A percentile compares a stretch with the other conserved stretches of the same genome.
Conservation (phyloP, 768 basidiomycete species). For the Leccinum subtestaceum region DNA sequence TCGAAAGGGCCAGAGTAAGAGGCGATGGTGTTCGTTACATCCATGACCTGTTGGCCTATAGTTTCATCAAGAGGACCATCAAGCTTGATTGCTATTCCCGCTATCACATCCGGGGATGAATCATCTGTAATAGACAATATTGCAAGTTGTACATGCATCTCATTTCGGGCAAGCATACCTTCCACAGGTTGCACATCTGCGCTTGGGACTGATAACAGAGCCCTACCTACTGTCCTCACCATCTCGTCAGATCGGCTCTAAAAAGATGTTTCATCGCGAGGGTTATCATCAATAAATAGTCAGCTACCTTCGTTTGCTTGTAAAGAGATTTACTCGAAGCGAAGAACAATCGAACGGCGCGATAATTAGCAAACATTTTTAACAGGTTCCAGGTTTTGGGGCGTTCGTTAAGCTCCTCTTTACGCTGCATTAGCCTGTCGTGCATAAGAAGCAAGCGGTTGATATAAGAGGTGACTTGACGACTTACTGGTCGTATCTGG, state of each 20-base stretch:
- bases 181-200: neutral
- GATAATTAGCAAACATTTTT: constrained; percentile 3
- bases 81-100: too few relatives aligned
- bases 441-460: neutral
- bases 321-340: neutral
- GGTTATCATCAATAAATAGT: neutral
- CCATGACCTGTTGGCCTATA: too few relatives aligned
- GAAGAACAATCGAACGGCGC: constrained; percentile 3
- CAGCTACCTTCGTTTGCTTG: constrained; percentile 4
- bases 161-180: neutral
- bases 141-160: neutral
- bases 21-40: too few relatives aligned
- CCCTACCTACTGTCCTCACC: neutral
- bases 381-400: neutral
- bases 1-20: too few relatives aligned
- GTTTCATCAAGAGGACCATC: too few relatives aligned
- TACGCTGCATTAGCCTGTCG: neutral
- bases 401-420: neutral
- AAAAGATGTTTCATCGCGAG: neutral
- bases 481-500: constrained; percentile 7
- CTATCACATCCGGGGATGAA: too few relatives aligned
- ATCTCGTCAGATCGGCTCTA: constrained; percentile 13
- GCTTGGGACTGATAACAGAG: constrained; percentile 1
- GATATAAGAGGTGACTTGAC: neutral
- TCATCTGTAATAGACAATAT: too few relatives aligned